phyloP scores from a whole-genome alignment of 495 filamentous ascomycete genomes.

The Oleoguttula mirabilis region DNA sequence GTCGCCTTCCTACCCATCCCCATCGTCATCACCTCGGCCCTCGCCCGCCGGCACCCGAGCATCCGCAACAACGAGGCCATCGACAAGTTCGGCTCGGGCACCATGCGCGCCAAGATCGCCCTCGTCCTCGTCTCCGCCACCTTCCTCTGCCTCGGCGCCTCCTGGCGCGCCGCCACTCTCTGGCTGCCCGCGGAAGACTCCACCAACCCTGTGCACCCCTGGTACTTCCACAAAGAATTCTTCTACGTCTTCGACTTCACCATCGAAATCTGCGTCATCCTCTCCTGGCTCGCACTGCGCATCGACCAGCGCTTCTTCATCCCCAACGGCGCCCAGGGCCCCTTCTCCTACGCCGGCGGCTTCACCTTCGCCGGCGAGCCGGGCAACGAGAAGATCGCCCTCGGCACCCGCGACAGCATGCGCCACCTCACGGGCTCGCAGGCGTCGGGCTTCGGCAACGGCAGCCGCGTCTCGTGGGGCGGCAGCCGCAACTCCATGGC shows the following conservation, averaged over 20 bases:
- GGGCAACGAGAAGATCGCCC: constrained; percentile 16
- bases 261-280: constrained; percentile 28
- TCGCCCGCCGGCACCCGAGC: constrained; percentile 36
- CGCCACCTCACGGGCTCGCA: constrained; percentile 11
- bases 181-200: constrained; percentile 42
- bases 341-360: constrained; percentile 19
- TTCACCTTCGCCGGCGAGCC: constrained; percentile 20
- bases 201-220: constrained; percentile 28
- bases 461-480: constrained; percentile 7
- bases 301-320: constrained; percentile 29
- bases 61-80: constrained; percentile 22
- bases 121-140: constrained; percentile 44
- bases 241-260: constrained; percentile 37
- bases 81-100: constrained; percentile 62
- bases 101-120: constrained; percentile 50
- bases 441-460: neutral
- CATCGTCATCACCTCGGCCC: constrained; percentile 41
- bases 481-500: constrained; percentile 5
- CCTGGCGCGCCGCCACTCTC: constrained; percentile 51
- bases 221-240: constrained; percentile 54
- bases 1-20: constrained; percentile 66
- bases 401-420: constrained; percentile 6
- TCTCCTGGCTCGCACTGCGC: constrained; percentile 24
- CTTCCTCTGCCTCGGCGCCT: constrained; percentile 57
- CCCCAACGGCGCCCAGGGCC: constrained; percentile 29